Evolutionary conservation across 257 asterid species (phyloP).

Genomic region (Salvia splendens): DNA sequence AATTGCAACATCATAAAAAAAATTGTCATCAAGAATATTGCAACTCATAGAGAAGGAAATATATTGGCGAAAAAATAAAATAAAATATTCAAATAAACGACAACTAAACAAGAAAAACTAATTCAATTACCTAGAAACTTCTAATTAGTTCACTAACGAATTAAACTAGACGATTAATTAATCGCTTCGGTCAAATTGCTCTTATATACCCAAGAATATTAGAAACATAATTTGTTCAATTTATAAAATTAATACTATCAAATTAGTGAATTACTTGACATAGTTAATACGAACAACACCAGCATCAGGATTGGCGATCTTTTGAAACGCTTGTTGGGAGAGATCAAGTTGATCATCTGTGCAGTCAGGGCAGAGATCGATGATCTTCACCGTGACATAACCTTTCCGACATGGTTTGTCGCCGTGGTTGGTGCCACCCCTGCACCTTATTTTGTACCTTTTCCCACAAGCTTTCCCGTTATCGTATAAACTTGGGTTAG

Average conservation of each 20-base stretch:
- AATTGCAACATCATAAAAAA: background rate
- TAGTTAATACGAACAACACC: constrained; percentile 33
- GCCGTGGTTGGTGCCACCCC: constrained; percentile 33
- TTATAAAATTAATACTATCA: too few relatives aligned
- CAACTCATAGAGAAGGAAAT: background rate
- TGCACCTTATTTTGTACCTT: constrained; percentile 34
- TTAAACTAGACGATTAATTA: too few relatives aligned
- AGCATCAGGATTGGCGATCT: constrained; percentile 41
- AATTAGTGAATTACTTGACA: background rate
- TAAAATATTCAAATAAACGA: background rate
- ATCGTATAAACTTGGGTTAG: constrained; percentile 34
- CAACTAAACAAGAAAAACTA: background rate
- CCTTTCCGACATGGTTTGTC: constrained; percentile 38
- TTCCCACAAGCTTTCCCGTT: constrained; percentile 40
- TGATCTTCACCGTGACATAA: constrained; percentile 34
- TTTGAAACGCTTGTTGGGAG: constrained; percentile 39
- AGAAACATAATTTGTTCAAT: too few relatives aligned
- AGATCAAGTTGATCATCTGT: constrained; percentile 40
- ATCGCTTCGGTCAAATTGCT: too few relatives aligned
- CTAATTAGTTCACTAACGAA: too few relatives aligned
- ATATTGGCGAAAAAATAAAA: background rate
- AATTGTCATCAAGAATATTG: background rate
- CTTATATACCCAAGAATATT: too few relatives aligned
- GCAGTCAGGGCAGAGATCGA: constrained; percentile 42
- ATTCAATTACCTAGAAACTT: background rate